These are phyloP conservation scores for Hypoxylon fuscum DNA, from an alignment of 495 filamentous ascomycete genomes.

Conservation along the genomic window DNA sequence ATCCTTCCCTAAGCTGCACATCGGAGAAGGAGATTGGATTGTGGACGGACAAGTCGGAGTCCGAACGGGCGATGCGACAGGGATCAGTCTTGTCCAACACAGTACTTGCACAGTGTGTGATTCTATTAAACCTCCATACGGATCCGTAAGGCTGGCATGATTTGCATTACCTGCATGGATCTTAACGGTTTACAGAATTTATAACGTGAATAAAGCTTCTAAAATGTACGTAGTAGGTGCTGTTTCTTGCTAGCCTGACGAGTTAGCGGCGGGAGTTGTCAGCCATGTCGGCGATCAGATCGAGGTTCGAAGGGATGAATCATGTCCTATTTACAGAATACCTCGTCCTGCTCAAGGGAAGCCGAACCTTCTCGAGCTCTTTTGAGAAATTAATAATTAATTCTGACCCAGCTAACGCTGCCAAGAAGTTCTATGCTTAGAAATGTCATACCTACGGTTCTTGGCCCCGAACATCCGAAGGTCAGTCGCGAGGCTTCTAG, in stretches of 20 bases:
- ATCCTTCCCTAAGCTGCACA: neutral
- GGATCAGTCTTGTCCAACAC: neutral
- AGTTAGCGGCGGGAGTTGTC: neutral
- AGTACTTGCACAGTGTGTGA: conserved; percentile 3
- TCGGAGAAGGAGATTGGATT: conserved; percentile 1
- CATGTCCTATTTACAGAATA: neutral
- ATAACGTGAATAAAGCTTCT: neutral
- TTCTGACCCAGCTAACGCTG: neutral
- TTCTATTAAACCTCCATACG: neutral
- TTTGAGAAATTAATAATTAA: neutral
- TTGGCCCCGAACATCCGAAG: conserved; percentile 24
- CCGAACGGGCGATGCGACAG: neutral
- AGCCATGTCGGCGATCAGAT: neutral
- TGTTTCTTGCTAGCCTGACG: neutral
- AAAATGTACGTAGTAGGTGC: neutral
- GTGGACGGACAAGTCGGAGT: conserved; percentile 1
- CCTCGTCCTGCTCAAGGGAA: neutral
- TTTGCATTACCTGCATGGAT: neutral
- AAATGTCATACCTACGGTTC: neutral
- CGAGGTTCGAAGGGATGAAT: neutral
- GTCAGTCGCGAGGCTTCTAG: neutral
- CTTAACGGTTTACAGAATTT: neutral
- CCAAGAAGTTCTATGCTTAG: conserved; percentile 2
- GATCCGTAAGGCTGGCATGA: neutral
- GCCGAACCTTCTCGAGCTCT: conserved; percentile 7